A percentile compares a stretch with the other conserved stretches of the same genome.
Evolutionary conservation across 208 protist species (phyloP).

Genomic region (Leptomonas seymouri): DNA sequence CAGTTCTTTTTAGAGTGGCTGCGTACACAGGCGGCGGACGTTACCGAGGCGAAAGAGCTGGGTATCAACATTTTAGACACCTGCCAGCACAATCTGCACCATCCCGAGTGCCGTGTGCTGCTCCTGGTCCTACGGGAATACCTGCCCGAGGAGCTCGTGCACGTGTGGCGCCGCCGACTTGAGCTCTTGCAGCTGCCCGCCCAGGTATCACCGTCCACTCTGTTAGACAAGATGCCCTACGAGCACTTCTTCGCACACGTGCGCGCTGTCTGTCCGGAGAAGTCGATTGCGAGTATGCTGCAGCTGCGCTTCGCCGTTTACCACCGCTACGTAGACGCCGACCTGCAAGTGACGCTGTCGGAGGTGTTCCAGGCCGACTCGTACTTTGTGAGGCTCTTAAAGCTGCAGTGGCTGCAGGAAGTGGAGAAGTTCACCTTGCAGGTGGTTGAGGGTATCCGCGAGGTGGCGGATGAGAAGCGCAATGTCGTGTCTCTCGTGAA

Average conservation of each 20-base stretch:
- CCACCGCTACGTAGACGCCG: constrained; percentile 3
- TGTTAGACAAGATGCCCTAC: constrained; percentile 33
- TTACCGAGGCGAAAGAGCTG: constrained; percentile 47
- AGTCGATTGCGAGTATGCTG: constrained; percentile 68
- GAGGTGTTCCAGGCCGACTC: constrained; percentile 37
- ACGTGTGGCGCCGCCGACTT: constrained; percentile 47
- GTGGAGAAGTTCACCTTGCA: constrained; percentile 80
- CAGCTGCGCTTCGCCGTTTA: constrained; percentile 73
- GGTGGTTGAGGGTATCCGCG: constrained; percentile 69
- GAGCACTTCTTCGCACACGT: constrained; percentile 46
- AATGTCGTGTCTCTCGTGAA: constrained; percentile 52
- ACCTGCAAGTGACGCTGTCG: constrained; percentile 17
- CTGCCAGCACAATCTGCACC: constrained; percentile 60
- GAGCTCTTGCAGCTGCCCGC: constrained; percentile 28
- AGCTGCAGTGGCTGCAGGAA: constrained; percentile 66
- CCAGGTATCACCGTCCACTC: constrained; percentile 1
- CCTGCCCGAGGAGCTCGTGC: constrained; percentile 69
- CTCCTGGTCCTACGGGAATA: constrained; percentile 61
- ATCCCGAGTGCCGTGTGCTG: constrained; percentile 73
- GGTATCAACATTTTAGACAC: constrained; percentile 70
- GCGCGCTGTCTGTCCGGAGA: constrained; percentile 67
- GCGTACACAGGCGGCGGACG: constrained; percentile 45
- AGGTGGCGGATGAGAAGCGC: constrained; percentile 38
- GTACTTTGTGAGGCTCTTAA: constrained; percentile 72
- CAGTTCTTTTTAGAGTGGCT: constrained; percentile 76